Base-by-base conservation (phyloP, 345 rosid genomes). In the Heritiera littoralis region DNA sequence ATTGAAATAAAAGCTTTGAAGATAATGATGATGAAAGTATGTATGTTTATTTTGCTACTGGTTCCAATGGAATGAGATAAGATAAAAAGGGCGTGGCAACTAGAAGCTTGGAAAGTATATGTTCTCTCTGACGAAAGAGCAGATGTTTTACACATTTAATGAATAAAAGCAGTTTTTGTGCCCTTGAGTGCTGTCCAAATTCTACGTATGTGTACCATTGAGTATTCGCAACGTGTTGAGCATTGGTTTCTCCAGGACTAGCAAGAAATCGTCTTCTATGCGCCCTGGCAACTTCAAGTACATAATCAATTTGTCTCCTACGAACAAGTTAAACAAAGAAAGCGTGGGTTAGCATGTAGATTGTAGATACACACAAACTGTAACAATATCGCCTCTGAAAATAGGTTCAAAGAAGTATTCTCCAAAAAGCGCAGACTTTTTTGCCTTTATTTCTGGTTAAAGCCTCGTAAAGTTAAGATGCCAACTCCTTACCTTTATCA, bases 301-400 rank as follows among this genome's bases (percentile, higher is more conserved):
- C 78, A 56, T 3, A 40, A 46, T 35, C 75, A 71, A 38, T 78
- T 75, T 61, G 80, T 81, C 78, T 18, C 48, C 78, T 75, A 18
- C 30, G 43, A 77, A 81, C 69, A 66, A 35, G 78, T 67, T 72
- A 43, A 79, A 67, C 40, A 48, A 52, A 46, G 28, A 54, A 41
- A 84, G 63, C 83, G 77, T 78, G 81, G 75, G 23, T 68, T 72
- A 43, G 65, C 81, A 76, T 84, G 79, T 58, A 28, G 51, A 41
- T 77, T 9, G 17, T 30, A 13, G 30, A 49, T 56, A 12, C 43
- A 12, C 43, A 17, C 72, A 59, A 79, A 56, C 55, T 59, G 59
- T 43, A 30, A 48, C 66, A 59, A 76, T 30, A 20, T 32, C 70
- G 30, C 52, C 11, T 28, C 46, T 18, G 45, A 56, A 74, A 70